Evolutionary conservation across 1,284 basidiomycete genomes (phyloP).

Genomic region (Moesziomyces antarcticus): DNA sequence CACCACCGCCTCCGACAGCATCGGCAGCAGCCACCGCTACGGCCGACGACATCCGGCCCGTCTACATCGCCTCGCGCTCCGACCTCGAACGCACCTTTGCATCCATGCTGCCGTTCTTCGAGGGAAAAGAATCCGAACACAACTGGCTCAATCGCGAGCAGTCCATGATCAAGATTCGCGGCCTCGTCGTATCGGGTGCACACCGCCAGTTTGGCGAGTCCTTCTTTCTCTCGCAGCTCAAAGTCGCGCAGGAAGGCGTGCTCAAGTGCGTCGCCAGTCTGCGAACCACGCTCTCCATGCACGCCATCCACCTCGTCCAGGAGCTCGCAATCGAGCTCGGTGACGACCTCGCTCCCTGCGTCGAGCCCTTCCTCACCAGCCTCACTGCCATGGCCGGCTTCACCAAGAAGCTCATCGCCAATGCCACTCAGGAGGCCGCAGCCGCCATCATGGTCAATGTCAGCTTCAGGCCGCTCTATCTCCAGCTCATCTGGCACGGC

Average conservation of each 20-base stretch:
- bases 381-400: conserved; percentile 87
- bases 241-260: conserved; percentile 82
- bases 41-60: conserved; percentile 54
- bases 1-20: conserved; percentile 4
- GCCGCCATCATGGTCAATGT: conserved; percentile 78
- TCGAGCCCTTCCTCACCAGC: conserved; percentile 74
- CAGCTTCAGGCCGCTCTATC: conserved; percentile 76
- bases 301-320: conserved; percentile 80
- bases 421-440: conserved; percentile 82
- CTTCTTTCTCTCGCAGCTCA: conserved; percentile 79
- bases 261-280: conserved; percentile 89
- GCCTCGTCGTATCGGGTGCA: conserved; percentile 88
- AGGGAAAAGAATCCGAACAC: conserved; percentile 95
- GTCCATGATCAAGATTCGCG: conserved; percentile 81
- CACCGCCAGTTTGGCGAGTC: conserved; percentile 77
- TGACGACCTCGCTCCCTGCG: conserved; percentile 74
- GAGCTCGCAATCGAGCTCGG: conserved; percentile 74
- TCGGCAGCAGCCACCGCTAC: conserved; percentile 27
- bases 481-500: conserved; percentile 78
- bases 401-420: conserved; percentile 94
- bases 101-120: conserved; percentile 81
- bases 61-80: conserved; percentile 81
- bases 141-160: conserved; percentile 91
- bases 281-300: conserved; percentile 87
- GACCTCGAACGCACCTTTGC: conserved; percentile 88